Conservation (phyloP, 2,329 filamentous ascomycete genomes). For the Ascochyta rabiei region DNA sequence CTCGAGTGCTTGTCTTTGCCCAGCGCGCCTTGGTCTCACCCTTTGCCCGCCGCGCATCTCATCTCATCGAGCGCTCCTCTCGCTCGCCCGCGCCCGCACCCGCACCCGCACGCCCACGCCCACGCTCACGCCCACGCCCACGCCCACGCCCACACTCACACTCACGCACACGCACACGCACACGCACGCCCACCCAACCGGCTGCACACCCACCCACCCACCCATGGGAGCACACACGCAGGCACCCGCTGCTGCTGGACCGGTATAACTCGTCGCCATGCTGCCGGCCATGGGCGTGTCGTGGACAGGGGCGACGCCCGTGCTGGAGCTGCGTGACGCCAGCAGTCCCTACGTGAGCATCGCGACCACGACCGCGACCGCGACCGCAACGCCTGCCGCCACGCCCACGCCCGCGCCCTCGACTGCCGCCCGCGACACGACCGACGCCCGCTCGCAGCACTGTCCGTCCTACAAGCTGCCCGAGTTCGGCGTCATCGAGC, state of each 20-base stretch:
- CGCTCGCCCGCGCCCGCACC: neutral
- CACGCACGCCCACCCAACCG: conserved; percentile 24
- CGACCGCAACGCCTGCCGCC: neutral
- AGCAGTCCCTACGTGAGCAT: conserved; percentile 42
- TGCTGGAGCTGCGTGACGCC: conserved; percentile 30
- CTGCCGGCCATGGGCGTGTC: conserved; percentile 26
- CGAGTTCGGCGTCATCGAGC: conserved; percentile 61
- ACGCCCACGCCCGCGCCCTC: neutral
- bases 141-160: neutral
- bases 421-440: conserved; percentile 8
- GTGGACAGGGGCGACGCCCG: conserved; percentile 18
- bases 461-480: conserved; percentile 69
- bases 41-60: neutral
- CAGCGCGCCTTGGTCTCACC: neutral
- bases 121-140: neutral
- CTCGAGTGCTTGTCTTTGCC: neutral
- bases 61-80: neutral
- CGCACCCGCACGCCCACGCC: neutral
- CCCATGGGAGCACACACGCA: conserved; percentile 36
- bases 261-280: conserved; percentile 43
- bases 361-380: conserved; percentile 3
- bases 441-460: conserved; percentile 48
- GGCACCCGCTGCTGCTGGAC: conserved; percentile 41
- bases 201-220: conserved; percentile 23
- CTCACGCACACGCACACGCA: conserved; percentile 17